phyloP scores from a whole-genome alignment of 108 stramenopile species.

The Fistulifera pelliculosa region DNA sequence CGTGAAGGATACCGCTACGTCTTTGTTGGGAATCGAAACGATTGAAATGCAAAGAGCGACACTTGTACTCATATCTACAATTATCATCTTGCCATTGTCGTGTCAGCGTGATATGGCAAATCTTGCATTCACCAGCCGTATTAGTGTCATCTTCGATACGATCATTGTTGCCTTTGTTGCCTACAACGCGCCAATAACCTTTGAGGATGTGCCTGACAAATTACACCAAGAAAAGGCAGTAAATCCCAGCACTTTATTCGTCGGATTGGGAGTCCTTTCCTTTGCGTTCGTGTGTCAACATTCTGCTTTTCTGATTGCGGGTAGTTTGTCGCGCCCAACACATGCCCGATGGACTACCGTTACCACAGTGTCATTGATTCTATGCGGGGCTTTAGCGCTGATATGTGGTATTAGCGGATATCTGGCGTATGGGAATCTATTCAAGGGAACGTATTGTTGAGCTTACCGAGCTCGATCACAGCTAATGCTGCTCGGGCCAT shows the following conservation, averaged over 20 bases:
- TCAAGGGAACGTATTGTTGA: constrained; percentile 64
- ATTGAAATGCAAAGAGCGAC: constrained; percentile 32
- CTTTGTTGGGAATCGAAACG: constrained; percentile 53
- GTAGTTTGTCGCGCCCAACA: constrained; percentile 60
- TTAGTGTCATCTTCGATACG: constrained; percentile 56
- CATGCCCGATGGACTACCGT: constrained; percentile 58
- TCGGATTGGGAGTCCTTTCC: constrained; percentile 66
- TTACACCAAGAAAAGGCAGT: constrained; percentile 2
- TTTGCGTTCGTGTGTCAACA: constrained; percentile 89
- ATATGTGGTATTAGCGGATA: constrained; percentile 51
- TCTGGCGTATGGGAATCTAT: constrained; percentile 52
- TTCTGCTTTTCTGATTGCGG: constrained; percentile 80
- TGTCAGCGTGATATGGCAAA: constrained; percentile 82
- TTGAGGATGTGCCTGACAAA: constrained; percentile 9
- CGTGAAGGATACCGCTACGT: constrained; percentile 72
- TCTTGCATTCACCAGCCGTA: constrained; percentile 56
- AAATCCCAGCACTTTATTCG: constrained; percentile 52
- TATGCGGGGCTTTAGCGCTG: constrained; percentile 39
- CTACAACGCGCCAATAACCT: constrained; percentile 22
- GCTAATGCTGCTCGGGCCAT: constrained; percentile 48
- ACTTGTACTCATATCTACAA: constrained; percentile 45
- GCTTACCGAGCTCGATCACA: constrained; percentile 15
- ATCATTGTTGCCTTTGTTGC: constrained; percentile 46
- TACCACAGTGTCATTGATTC: constrained; percentile 34
- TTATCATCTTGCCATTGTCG: constrained; percentile 54